Evolutionary conservation across 306 rosid species (phyloP).

Genomic region (Begonia fuchsioides): DNA sequence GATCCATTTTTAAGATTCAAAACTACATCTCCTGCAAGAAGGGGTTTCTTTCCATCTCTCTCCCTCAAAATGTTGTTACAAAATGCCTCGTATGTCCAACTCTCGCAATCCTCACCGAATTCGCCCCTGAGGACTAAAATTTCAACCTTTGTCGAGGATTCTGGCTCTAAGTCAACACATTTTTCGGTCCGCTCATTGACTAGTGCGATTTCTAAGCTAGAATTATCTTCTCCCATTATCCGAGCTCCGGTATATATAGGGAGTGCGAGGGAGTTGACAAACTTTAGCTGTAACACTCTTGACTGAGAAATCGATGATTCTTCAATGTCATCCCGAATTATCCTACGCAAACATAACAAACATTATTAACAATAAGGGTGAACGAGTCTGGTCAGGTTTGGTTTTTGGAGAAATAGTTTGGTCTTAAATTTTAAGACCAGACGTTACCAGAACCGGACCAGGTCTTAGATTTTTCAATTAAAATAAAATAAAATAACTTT

Average conservation of each 20-base stretch:
- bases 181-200: slow-evolving; percentile 46
- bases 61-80: slow-evolving; percentile 77
- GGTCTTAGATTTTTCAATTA: no score
- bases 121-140: slow-evolving; percentile 92
- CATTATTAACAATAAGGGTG: no score
- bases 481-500: no score
- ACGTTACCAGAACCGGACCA: no score
- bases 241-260: slow-evolving; percentile 96
- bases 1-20: slow-evolving; percentile 65
- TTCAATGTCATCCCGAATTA: slow-evolving; percentile 24
- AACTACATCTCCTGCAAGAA: slow-evolving; percentile 75
- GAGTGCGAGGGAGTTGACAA: slow-evolving; percentile 51
- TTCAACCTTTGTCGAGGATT: slow-evolving; percentile 81
- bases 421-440: no score
- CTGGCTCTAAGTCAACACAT: slow-evolving; percentile 50
- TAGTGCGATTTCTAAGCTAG: slow-evolving; percentile 48
- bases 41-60: slow-evolving; percentile 91
- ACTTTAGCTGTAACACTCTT: slow-evolving; percentile 61
- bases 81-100: slow-evolving; percentile 69
- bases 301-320: slow-evolving; percentile 45
- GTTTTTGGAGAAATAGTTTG: no score
- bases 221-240: slow-evolving; percentile 74
- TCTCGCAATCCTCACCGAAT: slow-evolving; percentile 33
- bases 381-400: no score
- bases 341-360: slow-evolving; percentile 31